Evolutionary conservation across 306 rosid genomes (phyloP).

Genomic region (Morella rubra): DNA sequence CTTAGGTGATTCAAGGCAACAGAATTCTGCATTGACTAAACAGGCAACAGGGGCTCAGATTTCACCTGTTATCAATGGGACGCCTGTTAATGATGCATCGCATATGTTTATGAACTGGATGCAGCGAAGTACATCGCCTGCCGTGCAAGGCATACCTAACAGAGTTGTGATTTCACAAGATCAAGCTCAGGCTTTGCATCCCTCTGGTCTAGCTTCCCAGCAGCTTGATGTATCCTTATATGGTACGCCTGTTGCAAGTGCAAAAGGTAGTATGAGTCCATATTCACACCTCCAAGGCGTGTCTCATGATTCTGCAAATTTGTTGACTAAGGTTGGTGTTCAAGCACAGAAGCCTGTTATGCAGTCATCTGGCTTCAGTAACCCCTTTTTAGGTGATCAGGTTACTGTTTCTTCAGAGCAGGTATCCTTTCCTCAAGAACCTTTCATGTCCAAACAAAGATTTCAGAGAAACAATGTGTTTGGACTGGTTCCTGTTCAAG

Average conservation of each 20-base stretch:
- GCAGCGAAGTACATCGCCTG: conserved; percentile 43
- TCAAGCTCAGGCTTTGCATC: conserved; percentile 40
- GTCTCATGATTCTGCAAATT: conserved; percentile 42
- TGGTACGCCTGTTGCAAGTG: conserved; percentile 41
- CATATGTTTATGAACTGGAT: conserved; percentile 48
- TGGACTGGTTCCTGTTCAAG: conserved; percentile 42
- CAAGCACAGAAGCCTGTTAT: conserved; percentile 32
- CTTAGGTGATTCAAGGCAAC: conserved; percentile 49
- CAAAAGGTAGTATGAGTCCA: conserved; percentile 37
- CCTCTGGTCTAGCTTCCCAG: conserved; percentile 40
- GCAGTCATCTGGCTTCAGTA: conserved; percentile 38
- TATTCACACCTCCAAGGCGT: conserved; percentile 38
- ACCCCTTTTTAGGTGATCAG: conserved; percentile 38
- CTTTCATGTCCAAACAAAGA: conserved; percentile 35
- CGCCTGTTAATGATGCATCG: conserved; percentile 44
- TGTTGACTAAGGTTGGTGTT: conserved; percentile 38
- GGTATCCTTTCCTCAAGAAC: conserved; percentile 32
- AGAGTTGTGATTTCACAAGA: conserved; percentile 43
- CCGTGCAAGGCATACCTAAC: conserved; percentile 38
- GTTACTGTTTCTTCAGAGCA: conserved; percentile 39
- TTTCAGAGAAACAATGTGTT: conserved; percentile 40
- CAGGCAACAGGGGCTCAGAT: conserved; percentile 45
- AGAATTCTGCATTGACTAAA: conserved; percentile 43
- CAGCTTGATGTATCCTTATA: conserved; percentile 50
- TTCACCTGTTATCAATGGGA: conserved; percentile 49